Evolutionary conservation across 2,329 filamentous ascomycete species (phyloP).

Genomic region (Epichloe gansuensis): DNA sequence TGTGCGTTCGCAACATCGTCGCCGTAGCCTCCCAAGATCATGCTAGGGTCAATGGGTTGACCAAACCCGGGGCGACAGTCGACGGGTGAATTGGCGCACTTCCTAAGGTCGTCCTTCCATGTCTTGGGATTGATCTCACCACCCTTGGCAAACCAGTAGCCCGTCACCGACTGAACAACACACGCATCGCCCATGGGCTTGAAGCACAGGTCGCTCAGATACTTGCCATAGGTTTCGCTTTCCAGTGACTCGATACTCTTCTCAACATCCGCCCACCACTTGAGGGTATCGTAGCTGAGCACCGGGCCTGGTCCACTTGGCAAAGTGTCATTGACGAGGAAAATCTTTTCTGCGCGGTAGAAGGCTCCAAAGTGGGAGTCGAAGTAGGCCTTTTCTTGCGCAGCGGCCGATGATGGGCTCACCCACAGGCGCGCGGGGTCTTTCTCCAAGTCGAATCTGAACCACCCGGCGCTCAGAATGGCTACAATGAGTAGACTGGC

Average conservation of each 20-base stretch:
- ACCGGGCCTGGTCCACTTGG: constrained; percentile 56
- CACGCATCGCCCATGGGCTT: constrained; percentile 84
- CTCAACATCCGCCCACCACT: constrained; percentile 92
- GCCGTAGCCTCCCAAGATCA: constrained; percentile 73
- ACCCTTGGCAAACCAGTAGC: constrained; percentile 63
- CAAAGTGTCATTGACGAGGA: constrained; percentile 78
- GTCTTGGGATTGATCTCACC: constrained; percentile 23
- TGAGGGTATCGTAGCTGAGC: constrained; percentile 73
- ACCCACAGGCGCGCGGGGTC: constrained; percentile 93
- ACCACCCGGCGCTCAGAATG: constrained; percentile 75
- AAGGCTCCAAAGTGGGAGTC: constrained; percentile 90
- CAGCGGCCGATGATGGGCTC: constrained; percentile 81
- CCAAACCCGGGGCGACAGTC: constrained; percentile 78
- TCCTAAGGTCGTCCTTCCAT: constrained; percentile 61
- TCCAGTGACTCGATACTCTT: constrained; percentile 59
- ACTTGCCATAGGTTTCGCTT: constrained; percentile 53
- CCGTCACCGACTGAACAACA: constrained; percentile 83
- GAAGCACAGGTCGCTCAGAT: constrained; percentile 77
- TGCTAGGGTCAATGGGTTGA: constrained; percentile 73
- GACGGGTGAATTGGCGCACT: constrained; percentile 69
- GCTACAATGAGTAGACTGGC: constrained; percentile 62
- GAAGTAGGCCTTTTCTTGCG: constrained; percentile 87
- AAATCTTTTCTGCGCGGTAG: constrained; percentile 85
- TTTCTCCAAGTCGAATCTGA: constrained; percentile 77
- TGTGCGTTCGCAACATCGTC: constrained; percentile 57